phyloP scores from a whole-genome alignment of 176 grass and related monocot species.

The Bothriochloa decipiens region DNA sequence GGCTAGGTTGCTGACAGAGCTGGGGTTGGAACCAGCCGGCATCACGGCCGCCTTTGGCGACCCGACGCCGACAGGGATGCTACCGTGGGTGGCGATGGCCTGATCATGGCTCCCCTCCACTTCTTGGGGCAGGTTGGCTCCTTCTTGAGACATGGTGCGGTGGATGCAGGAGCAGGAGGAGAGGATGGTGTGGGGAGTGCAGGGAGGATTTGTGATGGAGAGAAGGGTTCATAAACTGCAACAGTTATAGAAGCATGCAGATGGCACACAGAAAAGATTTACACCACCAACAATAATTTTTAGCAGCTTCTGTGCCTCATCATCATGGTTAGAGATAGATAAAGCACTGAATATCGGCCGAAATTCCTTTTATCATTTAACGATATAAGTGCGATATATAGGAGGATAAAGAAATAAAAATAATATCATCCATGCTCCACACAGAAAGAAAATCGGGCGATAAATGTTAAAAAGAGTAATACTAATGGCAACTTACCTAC shows the following conservation, averaged over 20 bases:
- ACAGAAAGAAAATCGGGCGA: neutral
- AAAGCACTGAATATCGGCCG: neutral
- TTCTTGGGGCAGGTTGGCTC: neutral
- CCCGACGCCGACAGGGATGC: neutral
- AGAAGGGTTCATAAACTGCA: neutral
- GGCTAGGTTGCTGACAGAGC: neutral
- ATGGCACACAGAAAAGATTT: neutral
- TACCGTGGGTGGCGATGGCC: neutral
- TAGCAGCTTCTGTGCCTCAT: neutral
- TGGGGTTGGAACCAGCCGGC: neutral
- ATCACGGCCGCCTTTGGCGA: neutral
- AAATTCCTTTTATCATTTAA: neutral
- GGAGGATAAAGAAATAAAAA: neutral
- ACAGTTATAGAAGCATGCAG: too few relatives aligned
- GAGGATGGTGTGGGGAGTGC: too few relatives aligned
- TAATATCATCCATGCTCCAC: neutral
- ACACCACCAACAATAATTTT: constrained; percentile 16
- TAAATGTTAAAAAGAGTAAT: neutral
- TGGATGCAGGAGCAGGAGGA: neutral
- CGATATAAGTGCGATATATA: neutral
- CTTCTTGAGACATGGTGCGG: constrained; percentile 11
- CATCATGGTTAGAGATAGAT: neutral
- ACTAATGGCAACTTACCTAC: neutral
- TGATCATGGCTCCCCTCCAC: neutral
- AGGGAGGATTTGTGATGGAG: neutral